A percentile compares a stretch with the other conserved stretches of the same genome.
phyloP scores from a whole-genome alignment of 2,329 filamentous ascomycete species.

The Alternaria alternata region DNA sequence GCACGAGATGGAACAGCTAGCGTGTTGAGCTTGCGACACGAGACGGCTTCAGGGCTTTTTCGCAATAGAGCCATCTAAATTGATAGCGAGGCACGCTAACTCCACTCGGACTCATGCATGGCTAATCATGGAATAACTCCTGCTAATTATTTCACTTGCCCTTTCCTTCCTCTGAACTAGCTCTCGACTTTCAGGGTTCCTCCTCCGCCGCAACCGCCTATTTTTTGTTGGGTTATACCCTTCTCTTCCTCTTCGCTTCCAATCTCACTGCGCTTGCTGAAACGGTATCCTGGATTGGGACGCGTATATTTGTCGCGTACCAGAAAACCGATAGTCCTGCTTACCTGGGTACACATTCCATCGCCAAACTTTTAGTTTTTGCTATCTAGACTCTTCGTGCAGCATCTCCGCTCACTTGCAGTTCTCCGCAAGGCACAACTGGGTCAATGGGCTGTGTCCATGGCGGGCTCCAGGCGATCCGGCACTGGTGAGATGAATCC shows the following conservation, averaged over 20 bases:
- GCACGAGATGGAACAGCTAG: conserved; percentile 19
- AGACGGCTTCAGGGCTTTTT: conserved; percentile 28
- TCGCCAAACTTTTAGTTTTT: background rate
- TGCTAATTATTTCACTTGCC: conserved; percentile 37
- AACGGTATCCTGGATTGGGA: background rate
- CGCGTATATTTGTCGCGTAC: conserved; percentile 2
- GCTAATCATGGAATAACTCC: conserved; percentile 40
- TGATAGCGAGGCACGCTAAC: conserved; percentile 34
- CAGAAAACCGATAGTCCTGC: background rate
- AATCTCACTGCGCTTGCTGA: conserved; percentile 4
- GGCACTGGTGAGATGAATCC: conserved; percentile 8
- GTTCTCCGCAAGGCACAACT: background rate
- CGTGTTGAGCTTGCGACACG: conserved; percentile 26
- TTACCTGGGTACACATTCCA: background rate
- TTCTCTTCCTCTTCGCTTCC: conserved; percentile 4
- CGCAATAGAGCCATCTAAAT: conserved; percentile 39
- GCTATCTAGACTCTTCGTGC: conserved; percentile 5
- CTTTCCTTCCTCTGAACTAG: conserved; percentile 25
- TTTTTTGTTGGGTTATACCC: background rate
- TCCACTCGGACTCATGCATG: conserved; percentile 26
- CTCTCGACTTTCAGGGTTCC: background rate
- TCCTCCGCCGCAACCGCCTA: background rate
- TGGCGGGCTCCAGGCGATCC: conserved; percentile 2
- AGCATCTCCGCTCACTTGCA: conserved; percentile 8
- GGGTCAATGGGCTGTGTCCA: conserved; percentile 7